Conservation (phyloP, 352 stramenopile genomes). For the Pythium angustatum region DNA sequence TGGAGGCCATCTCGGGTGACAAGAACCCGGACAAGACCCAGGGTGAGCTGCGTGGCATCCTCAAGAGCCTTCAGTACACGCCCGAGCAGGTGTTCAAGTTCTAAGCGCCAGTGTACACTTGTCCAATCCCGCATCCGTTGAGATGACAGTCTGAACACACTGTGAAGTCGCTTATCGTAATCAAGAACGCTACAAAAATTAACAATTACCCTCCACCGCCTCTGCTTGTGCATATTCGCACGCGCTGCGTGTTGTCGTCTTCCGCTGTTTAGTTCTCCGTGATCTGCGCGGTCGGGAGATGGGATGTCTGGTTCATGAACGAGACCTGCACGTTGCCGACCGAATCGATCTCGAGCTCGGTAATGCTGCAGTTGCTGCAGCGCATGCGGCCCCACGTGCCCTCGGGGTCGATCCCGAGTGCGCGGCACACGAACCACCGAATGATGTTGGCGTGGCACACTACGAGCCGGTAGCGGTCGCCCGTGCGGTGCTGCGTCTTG, state of each 20-base stretch:
- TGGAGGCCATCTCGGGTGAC: slow-evolving; percentile 77
- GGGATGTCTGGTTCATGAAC: slow-evolving; percentile 65
- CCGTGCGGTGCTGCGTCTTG: slow-evolving; percentile 36
- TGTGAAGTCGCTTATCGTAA: too few species aligned
- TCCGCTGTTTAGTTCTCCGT: slow-evolving; percentile 52
- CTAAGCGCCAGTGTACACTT: too few species aligned
- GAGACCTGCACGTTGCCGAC: slow-evolving; percentile 69
- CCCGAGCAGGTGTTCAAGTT: slow-evolving; percentile 70
- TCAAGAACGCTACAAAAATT: too few species aligned
- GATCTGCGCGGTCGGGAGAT: slow-evolving; percentile 57
- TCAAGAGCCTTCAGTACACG: slow-evolving; percentile 75
- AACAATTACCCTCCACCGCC: too few species aligned
- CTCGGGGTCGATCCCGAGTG: slow-evolving; percentile 60
- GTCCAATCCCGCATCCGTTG: too few species aligned
- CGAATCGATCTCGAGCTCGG: slow-evolving; percentile 62
- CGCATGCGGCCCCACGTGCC: slow-evolving; percentile 72
- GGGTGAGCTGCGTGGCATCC: slow-evolving; percentile 65
- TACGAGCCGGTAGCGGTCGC: slow-evolving; percentile 56
- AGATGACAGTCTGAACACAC: too few species aligned
- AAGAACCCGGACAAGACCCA: slow-evolving; percentile 80
- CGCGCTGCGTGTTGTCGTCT: too few species aligned
- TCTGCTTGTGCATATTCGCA: too few species aligned
- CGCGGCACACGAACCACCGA: slow-evolving; percentile 69
- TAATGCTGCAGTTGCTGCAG: slow-evolving; percentile 69
- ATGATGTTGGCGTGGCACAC: slow-evolving; percentile 78